Evolutionary conservation across 179 eudicot genomes (phyloP), one percentile per base, ranked within the genome.

Genomic region (Gypsophila paniculata): DNA sequence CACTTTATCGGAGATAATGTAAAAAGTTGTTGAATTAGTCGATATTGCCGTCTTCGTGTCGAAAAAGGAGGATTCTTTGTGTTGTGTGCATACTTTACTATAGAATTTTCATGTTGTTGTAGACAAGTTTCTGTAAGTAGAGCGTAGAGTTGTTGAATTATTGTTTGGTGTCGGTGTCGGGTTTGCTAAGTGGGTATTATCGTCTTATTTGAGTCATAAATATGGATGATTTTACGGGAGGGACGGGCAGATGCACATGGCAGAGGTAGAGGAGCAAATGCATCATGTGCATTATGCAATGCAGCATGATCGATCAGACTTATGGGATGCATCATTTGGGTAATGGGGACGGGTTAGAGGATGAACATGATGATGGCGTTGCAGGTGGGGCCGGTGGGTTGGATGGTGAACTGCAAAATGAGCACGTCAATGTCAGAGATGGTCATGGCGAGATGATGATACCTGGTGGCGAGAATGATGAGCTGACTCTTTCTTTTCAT

Each of bases 241-340:
- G 5, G 83, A 82, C 34, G 80, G 69, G 14, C 78, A 74, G 68
- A 74, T 84, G 81, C 86, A 78, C n/a, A 65, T 84, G 68, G 65
- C 74, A 2, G 87, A 79, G 12, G 77, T 62, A 19, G 82, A 85
- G 51, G 82, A 76, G 36, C 83, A 76, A 8, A 76, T 82, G 85
- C 79, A 70, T 19, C 79, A 70, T 19, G 83, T 65, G 68, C 88
- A 85, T 63, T 86, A 81, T 61, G 74, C 81, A 29, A 29, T 29
- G 34, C 34, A 29, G 77, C 85, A 82, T 21, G 82, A 84, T 6
- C 90, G 82, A 84, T 6, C 90, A 83, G 68, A 72, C 73, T 73
- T 82, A 84, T 71, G 83, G 80, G 65, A 64, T 86, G 74, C 87
- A 82, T 25, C 87, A 86, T 61, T 59, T 88, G 86, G 79, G 81